Base-by-base conservation (phyloP, 2,329 filamentous ascomycete species). In the Fusarium euwallaceae region DNA sequence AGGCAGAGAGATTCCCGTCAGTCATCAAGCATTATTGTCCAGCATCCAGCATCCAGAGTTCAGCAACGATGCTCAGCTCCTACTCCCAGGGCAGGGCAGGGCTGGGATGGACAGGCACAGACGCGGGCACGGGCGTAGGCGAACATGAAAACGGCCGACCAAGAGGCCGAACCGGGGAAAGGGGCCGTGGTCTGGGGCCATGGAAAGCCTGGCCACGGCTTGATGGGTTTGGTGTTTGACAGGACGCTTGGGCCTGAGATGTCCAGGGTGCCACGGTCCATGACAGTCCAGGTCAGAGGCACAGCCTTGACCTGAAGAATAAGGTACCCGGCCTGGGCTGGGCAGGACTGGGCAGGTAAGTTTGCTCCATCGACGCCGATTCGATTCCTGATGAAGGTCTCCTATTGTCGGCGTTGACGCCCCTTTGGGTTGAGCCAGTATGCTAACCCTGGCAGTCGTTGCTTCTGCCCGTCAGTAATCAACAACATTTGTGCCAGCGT, bases 91-190 rank as follows among this genome's bases (percentile, higher is more conserved):
- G 43, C 43, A 45, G 43, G 43, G 20, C 43, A 45, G 43, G 16
- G 45, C 37, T 43, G 34, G 59, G 59, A 43, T 45, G 41, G 45
- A 48, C 12, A 61, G 62, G 64, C 69, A 70, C 63, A 61, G 71
- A 65, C 72, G 61, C 67, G 69, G 69, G 41, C 45, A 56, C 14
- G 64, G 62, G 64, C 69, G 68, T 61, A 62, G 73, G 69, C 72
- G 64, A 72, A 69, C 66, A 75, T 65, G 65, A 76, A 74, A 78
- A 78, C 66, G 66, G 68, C 76, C 76, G 76, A 77, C 76, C 70
- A 78, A 74, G 74, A 71, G 66, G 61, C 76, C 76, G 76, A 78
- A 66, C 70, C 71, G 74, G 76, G 76, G 75, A 78, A 71, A 67
- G 70, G 65, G 62, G 29, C 67, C 67, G 70, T 67, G 61, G 71